phyloP scores from a whole-genome alignment of 257 asterid genomes.

The Solanum gracilifrons region DNA sequence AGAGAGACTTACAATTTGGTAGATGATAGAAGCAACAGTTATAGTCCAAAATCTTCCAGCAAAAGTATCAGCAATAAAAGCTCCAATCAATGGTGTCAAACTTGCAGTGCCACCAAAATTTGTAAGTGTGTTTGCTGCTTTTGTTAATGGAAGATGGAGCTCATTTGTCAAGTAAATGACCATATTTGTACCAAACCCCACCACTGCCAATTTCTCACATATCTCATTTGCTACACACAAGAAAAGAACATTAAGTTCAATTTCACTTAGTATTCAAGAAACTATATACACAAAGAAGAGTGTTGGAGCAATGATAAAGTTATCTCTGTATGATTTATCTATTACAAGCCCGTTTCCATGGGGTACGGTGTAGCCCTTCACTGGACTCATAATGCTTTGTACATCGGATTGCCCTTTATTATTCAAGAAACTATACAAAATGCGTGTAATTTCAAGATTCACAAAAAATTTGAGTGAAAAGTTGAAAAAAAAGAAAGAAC shows the following conservation, averaged over 20 bases:
- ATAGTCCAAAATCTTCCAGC: constrained; percentile 90
- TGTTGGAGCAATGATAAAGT: neutral
- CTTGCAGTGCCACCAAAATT: constrained; percentile 79
- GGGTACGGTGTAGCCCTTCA: neutral
- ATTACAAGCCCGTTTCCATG: accelerated
- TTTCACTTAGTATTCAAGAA: neutral
- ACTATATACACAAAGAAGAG: too few species aligned
- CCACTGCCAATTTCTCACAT: constrained; percentile 84
- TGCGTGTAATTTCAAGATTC: neutral
- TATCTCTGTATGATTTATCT: neutral
- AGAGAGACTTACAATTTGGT: constrained; percentile 45
- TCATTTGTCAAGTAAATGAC: constrained; percentile 58
- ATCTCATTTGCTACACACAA: constrained; percentile 60
- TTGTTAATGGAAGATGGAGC: constrained; percentile 60
- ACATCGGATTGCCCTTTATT: neutral
- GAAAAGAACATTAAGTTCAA: neutral
- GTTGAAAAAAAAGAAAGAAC: neutral
- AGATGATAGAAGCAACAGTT: constrained; percentile 57
- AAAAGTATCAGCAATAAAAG: constrained; percentile 65
- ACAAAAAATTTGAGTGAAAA: neutral
- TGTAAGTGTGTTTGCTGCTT: constrained; percentile 83
- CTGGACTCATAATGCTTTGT: neutral
- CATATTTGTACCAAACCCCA: constrained; percentile 73
- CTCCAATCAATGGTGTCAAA: constrained; percentile 73
- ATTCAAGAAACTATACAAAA: neutral